These are phyloP conservation scores for Trypanosoma conorhini DNA, from an alignment of 208 protist species.

Conservation along the genomic window DNA sequence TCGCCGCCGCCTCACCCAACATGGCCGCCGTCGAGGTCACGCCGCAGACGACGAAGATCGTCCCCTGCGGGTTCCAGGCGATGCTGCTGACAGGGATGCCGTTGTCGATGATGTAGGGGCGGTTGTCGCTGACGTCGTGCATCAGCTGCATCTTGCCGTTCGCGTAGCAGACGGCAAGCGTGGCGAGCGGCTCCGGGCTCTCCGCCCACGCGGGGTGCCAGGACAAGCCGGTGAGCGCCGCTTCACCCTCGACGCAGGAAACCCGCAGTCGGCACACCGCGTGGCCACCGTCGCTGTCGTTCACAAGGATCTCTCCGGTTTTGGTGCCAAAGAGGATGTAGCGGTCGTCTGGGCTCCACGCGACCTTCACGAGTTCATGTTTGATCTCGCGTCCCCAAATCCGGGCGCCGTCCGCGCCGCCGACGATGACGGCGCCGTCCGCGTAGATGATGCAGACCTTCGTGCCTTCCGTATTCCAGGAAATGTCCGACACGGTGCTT, in stretches of 20 bases:
- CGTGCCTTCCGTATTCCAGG: conserved; percentile 93
- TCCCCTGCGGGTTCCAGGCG: conserved; percentile 95
- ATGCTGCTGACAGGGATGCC: conserved; percentile 71
- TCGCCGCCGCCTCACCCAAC: conserved; percentile 4
- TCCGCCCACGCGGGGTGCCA: conserved; percentile 92
- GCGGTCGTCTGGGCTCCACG: conserved; percentile 95
- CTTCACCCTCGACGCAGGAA: conserved; percentile 35
- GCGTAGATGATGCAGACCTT: conserved; percentile 98
- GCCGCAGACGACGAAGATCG: conserved; percentile 91
- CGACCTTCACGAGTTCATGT: conserved; percentile 81
- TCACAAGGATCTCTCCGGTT: conserved; percentile 86
- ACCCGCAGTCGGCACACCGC: conserved; percentile 78
- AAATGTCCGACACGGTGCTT: conserved; percentile 91
- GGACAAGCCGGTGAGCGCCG: conserved; percentile 60
- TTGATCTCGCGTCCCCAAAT: conserved; percentile 95
- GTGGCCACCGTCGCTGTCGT: conserved; percentile 81
- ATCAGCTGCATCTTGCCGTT: conserved; percentile 94
- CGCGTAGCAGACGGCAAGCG: conserved; percentile 88
- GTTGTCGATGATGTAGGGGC: conserved; percentile 91
- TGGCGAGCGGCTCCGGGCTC: conserved; percentile 68
- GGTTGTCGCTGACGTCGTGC: conserved; percentile 81
- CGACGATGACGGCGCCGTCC: conserved; percentile 96
- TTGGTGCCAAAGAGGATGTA: conserved; percentile 93
- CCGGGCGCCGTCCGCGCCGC: conserved; percentile 95
- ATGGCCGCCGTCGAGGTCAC: conserved; percentile 30